Evolutionary conservation across 148 eudicot genomes (phyloP), one percentile per base, ranked within the genome.

Genomic region (Camellia granthamiana): DNA sequence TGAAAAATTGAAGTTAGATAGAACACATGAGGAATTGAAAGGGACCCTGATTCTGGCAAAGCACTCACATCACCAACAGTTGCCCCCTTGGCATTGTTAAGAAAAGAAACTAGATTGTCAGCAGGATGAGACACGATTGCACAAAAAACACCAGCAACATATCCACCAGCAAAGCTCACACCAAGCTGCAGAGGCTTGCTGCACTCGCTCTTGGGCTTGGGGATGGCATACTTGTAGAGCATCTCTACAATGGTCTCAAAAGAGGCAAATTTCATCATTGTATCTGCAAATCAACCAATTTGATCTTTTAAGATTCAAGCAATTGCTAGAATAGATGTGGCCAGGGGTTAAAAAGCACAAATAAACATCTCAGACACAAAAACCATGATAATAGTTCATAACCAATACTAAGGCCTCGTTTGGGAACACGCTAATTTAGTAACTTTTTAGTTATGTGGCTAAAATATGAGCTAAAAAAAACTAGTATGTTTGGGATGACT

Each of bases 211-310:
- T 92, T 92, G 2, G 96, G 96, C 15, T 75, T 87, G 10, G 96
- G 96, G 66, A 92, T 88, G 46, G 77, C 90, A 46, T 89, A 71
- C 81, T 86, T 90, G 87, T 92, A 90, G 44, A 88, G 46, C 14
- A 54, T 73, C 80, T 92, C 96, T 73, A 90, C 92, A 7, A 85
- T 90, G n/a, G 72, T 92, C 85, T 92, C 93, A 75, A 87, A 92
- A 21, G 96, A 80, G 70, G 96, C 85, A 79, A 92, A 92, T 78
- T 92, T 92, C 93, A 92, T 92, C 96, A 92, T 92, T 44, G 93
- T 92, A 89, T 92, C 96, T 92, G 90, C 80, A 86, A 8, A 80
- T 47, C 62, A 4, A 46, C 75, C 70, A 38, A 19, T 69, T 69
- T 69, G 7, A 43, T 69, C 16, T 16, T 61, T 61, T 16, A n/a